A percentile compares a stretch with the other conserved stretches of the same genome.
Conservation (phyloP, 805 yeast species). For the Brettanomyces custersianus region DNA sequence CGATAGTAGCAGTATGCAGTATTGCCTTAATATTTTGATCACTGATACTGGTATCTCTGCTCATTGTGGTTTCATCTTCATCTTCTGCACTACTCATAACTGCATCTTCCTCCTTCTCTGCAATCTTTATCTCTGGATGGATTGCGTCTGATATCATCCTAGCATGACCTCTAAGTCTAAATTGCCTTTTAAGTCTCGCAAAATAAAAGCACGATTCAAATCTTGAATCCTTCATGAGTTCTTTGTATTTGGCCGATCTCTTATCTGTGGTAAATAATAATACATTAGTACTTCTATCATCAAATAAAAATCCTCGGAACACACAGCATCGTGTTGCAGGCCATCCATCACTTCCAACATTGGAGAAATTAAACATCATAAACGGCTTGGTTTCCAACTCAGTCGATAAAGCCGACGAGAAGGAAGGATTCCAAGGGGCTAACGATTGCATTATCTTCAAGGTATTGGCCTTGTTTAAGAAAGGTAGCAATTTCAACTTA, state of each 20-base stretch:
- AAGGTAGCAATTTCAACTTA: no score
- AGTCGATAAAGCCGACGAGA: slow-evolving; percentile 42
- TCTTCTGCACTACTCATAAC: slow-evolving; percentile 2
- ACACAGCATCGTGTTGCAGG: slow-evolving; percentile 69
- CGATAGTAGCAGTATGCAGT: not conserved
- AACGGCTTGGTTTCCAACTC: slow-evolving; percentile 40
- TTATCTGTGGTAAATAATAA: slow-evolving; percentile 64
- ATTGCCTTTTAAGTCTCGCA: slow-evolving; percentile 52
- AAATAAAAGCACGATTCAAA: slow-evolving; percentile 78
- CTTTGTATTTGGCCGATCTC: slow-evolving; percentile 54
- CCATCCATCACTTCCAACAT: slow-evolving; percentile 42
- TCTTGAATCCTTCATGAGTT: slow-evolving; percentile 39
- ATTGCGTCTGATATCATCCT: slow-evolving; percentile 29
- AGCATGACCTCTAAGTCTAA: slow-evolving; percentile 62
- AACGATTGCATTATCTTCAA: slow-evolving; percentile 25
- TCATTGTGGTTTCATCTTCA: slow-evolving; percentile 1
- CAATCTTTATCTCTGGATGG: slow-evolving; percentile 13
- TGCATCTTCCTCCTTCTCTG: slow-evolving; percentile 2
- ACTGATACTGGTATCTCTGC: not conserved
- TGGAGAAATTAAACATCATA: slow-evolving; percentile 57
- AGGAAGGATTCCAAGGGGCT: slow-evolving; percentile 75
- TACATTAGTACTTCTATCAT: slow-evolving; percentile 57
- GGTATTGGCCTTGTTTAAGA: no score
- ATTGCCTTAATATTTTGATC: no score
- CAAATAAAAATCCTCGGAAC: slow-evolving; percentile 66